These are phyloP conservation scores for Pythium coloratum DNA, from an alignment of 352 stramenopile genomes.

Conservation along the genomic window DNA sequence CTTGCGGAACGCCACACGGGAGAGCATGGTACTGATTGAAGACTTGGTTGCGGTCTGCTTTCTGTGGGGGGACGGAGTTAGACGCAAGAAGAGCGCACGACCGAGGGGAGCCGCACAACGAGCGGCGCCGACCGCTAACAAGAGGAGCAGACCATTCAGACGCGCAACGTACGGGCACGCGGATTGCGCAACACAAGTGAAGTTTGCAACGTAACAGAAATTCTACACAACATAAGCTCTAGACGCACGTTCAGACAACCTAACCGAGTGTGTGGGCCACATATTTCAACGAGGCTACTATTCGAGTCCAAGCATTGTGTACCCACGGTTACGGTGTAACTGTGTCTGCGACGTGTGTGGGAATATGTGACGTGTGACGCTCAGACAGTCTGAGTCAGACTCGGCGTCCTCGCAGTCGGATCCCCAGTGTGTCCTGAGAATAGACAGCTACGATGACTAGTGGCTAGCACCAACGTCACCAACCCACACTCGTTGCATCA, in stretches of 20 bases:
- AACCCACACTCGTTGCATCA: neutral
- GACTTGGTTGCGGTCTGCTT: slow-evolving; percentile 1
- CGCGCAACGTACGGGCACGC: slow-evolving; percentile 21
- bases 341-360: neutral
- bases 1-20: slow-evolving; percentile 71
- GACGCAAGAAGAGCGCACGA: neutral
- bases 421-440: neutral
- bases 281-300: neutral
- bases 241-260: slow-evolving; percentile 10
- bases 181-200: neutral
- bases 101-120: slow-evolving; percentile 11
- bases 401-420: neutral
- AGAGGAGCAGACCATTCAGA: slow-evolving; percentile 27
- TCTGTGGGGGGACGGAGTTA: neutral
- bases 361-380: neutral
- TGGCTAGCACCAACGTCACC: neutral
- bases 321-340: neutral
- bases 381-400: neutral
- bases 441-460: neutral
- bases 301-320: neutral
- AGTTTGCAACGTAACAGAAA: neutral
- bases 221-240: neutral
- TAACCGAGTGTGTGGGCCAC: neutral
- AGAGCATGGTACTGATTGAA: slow-evolving; percentile 52
- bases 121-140: slow-evolving; percentile 8